phyloP scores from a whole-genome alignment of 768 basidiomycete species.

The Tulasnella sp. region DNA sequence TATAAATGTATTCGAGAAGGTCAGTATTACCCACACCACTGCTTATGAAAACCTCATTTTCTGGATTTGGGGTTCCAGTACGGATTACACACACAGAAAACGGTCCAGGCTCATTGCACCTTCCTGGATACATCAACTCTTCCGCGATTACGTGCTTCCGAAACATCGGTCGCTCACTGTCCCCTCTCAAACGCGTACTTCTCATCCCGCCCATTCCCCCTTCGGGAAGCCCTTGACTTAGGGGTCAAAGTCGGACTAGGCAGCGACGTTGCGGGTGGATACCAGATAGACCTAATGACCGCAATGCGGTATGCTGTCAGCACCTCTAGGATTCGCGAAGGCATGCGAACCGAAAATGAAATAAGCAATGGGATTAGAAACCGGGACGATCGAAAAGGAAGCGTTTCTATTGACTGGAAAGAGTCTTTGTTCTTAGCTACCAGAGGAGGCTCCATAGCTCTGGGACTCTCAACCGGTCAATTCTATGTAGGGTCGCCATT shows the following conservation, averaged over 20 bases:
- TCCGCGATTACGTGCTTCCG: constrained; percentile 33
- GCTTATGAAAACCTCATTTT: background rate
- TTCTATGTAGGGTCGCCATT: constrained; percentile 53
- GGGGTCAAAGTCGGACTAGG: constrained; percentile 65
- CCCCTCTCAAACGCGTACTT: constrained; percentile 85
- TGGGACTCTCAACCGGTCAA: constrained; percentile 42
- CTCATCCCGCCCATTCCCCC: constrained; percentile 32
- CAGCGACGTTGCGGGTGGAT: constrained; percentile 78
- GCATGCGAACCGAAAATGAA: constrained; percentile 27
- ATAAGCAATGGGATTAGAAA: constrained; percentile 1
- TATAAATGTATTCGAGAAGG: constrained; percentile 61
- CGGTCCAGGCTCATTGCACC: constrained; percentile 83
- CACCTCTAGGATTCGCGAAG: constrained; percentile 57
- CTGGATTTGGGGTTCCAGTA: constrained; percentile 32
- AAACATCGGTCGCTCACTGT: constrained; percentile 69
- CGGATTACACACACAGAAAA: constrained; percentile 45
- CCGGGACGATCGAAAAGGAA: constrained; percentile 14
- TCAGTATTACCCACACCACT: constrained; percentile 21
- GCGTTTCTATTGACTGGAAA: constrained; percentile 60
- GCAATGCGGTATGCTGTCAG: constrained; percentile 70
- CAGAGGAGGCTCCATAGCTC: constrained; percentile 56
- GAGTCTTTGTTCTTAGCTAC: constrained; percentile 74
- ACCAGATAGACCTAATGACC: constrained; percentile 61
- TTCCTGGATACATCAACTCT: constrained; percentile 48
- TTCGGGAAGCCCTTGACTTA: constrained; percentile 23